Evolutionary conservation across 148 eudicot species (phyloP).

Genomic region (Limonium bicolor): DNA sequence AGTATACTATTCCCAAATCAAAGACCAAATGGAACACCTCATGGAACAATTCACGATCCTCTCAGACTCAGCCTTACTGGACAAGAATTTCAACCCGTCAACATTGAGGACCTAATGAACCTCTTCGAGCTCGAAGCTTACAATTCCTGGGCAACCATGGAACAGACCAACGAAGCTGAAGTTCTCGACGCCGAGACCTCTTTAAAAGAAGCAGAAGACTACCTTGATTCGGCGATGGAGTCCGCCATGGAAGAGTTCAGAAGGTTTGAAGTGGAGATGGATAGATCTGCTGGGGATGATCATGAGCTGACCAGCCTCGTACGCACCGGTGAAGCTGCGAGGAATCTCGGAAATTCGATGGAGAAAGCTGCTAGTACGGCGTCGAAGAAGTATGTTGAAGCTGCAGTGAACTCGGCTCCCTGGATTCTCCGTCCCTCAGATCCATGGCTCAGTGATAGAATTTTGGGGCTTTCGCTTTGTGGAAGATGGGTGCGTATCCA

Average conservation of each 20-base stretch:
- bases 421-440: no score
- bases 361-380: conserved; percentile 52
- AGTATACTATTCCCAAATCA: no score
- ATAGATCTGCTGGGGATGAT: conserved; percentile 14
- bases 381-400: conserved; percentile 52
- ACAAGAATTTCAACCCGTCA: conserved; percentile 66
- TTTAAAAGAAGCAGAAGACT: conserved; percentile 31
- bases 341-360: conserved; percentile 33
- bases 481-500: no score
- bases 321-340: conserved; percentile 21
- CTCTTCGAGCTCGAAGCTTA: conserved; percentile 71
- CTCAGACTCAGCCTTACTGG: conserved; percentile 39
- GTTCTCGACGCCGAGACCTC: conserved; percentile 15
- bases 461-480: no score
- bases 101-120: conserved; percentile 51
- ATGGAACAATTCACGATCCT: conserved; percentile 7
- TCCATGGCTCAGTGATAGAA: no score
- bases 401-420: conserved; percentile 46
- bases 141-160: conserved; percentile 58
- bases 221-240: conserved; percentile 48
- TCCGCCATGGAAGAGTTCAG: conserved; percentile 52
- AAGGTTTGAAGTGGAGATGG: conserved; percentile 38
- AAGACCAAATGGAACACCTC: conserved; percentile 13
- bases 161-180: conserved; percentile 24
- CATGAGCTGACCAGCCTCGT: conserved; percentile 32